Conservation (phyloP, 495 filamentous ascomycete genomes). For the Penicillium lagena region DNA sequence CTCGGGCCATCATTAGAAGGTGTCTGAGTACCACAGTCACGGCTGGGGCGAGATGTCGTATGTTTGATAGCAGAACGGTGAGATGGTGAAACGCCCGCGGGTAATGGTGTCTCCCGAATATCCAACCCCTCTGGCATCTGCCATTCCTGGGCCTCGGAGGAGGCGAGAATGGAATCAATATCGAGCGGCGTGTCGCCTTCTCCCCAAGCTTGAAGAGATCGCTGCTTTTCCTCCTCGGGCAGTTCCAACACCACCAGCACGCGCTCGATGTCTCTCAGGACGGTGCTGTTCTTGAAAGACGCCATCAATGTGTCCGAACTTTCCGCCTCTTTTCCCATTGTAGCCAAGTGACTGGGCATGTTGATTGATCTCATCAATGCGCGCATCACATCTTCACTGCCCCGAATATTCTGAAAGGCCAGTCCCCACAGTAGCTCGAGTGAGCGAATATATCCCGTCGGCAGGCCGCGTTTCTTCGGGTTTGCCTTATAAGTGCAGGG, state of each 20-base stretch:
- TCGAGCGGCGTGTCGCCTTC: conserved; percentile 30
- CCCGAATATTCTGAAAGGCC: conserved; percentile 34
- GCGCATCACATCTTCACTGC: conserved; percentile 39
- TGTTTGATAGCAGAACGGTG: not conserved
- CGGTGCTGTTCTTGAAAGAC: conserved; percentile 48
- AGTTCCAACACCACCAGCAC: conserved; percentile 41
- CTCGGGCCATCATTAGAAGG: not conserved
- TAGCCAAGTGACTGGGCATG: conserved; percentile 33
- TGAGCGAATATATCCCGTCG: conserved; percentile 37
- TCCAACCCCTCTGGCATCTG: conserved; percentile 26
- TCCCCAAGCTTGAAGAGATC: conserved; percentile 11
- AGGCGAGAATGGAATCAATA: conserved; percentile 27
- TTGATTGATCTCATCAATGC: conserved; percentile 32
- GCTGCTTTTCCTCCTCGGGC: conserved; percentile 30
- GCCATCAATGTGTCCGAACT: conserved; percentile 40
- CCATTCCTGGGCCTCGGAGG: conserved; percentile 33
- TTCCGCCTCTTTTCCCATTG: conserved; percentile 40
- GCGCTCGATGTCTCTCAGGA: conserved; percentile 46
- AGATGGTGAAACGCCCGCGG: conserved; percentile 21
- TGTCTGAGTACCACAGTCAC: conserved; percentile 25
- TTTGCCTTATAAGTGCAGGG: conserved; percentile 61
- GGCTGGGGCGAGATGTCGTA: conserved; percentile 3
- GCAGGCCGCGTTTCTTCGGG: conserved; percentile 60
- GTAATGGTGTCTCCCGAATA: conserved; percentile 13
- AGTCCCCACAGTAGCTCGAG: conserved; percentile 37